Percentiles rank a stretch among this genome's conserved stretches.
Evolutionary conservation across 352 stramenopile genomes (phyloP).

Genomic region (Pythium periplocum): DNA sequence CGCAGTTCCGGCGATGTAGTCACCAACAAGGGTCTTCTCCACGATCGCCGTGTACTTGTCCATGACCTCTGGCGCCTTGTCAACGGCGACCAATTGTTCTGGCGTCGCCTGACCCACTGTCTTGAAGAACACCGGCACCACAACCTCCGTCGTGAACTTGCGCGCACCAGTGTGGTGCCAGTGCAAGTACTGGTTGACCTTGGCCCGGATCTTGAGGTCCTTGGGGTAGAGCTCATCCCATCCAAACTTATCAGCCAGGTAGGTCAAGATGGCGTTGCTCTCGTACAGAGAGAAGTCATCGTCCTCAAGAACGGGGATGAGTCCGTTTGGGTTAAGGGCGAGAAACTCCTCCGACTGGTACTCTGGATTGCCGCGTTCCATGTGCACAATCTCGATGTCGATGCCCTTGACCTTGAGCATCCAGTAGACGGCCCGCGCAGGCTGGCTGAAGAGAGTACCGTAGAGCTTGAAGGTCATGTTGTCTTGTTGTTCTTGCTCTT

Average conservation of each 20-base stretch:
- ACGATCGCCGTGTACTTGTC: conserved; percentile 28
- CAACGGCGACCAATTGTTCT: conserved; percentile 28
- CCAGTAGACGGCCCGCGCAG: conserved; percentile 22
- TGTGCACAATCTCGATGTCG: conserved; percentile 30
- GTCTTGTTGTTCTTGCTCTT: no score
- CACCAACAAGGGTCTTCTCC: conserved; percentile 39
- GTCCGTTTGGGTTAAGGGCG: conserved; percentile 41
- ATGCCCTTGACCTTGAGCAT: conserved; percentile 42
- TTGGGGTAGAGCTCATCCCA: conserved; percentile 56
- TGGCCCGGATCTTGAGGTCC: conserved; percentile 32
- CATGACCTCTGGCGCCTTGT: conserved; percentile 32
- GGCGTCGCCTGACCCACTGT: conserved; percentile 26
- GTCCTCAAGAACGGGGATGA: conserved; percentile 47
- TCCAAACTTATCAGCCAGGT: conserved; percentile 42
- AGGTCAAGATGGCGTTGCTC: conserved; percentile 47
- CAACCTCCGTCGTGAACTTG: conserved; percentile 37
- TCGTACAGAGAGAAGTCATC: conserved; percentile 54
- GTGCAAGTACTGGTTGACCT: conserved; percentile 65
- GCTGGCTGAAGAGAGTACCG: conserved; percentile 14
- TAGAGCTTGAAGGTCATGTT: conserved; percentile 16
- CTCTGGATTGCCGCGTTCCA: conserved; percentile 20
- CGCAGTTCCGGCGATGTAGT: conserved; percentile 41
- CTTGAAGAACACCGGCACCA: conserved; percentile 28
- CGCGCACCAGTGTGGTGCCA: conserved; percentile 63
- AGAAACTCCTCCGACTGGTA: conserved; percentile 24